Conservation (phyloP, 345 rosid species). For the Rhodamnia argentea region DNA sequence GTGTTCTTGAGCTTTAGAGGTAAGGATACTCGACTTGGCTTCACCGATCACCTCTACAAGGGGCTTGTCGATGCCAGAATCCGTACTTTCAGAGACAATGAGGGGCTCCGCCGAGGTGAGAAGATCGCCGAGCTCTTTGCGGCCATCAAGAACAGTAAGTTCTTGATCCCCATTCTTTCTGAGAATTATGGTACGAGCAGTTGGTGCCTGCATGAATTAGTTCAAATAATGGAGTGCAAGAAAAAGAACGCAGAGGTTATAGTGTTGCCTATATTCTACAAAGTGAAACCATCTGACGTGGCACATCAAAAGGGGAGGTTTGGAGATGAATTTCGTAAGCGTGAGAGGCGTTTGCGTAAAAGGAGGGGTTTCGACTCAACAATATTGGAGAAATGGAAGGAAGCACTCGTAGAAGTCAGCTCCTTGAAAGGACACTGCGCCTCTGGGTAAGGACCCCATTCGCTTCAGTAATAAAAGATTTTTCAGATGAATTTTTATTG, state of each 20-base stretch:
- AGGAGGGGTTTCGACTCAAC: not conserved
- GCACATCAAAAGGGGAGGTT: accelerated
- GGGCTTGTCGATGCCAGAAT: too few species aligned
- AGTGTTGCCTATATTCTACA: not conserved
- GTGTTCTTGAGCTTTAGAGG: too few species aligned
- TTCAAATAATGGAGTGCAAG: not conserved
- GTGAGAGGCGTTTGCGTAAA: accelerated
- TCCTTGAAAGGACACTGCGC: not conserved
- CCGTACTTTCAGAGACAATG: too few species aligned
- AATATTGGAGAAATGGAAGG: not conserved
- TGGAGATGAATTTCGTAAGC: accelerated
- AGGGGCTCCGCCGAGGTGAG: too few species aligned
- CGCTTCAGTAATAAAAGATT: too few species aligned
- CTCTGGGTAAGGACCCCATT: accelerated
- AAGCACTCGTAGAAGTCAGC: not conserved
- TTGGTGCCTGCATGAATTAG: not conserved
- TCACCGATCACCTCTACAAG: too few species aligned
- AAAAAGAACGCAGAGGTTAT: not conserved
- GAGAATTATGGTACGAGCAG: not conserved
- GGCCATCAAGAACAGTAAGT: not conserved
- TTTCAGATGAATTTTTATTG: too few species aligned
- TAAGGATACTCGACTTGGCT: too few species aligned
- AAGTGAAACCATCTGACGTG: not conserved
- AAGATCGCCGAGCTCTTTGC: too few species aligned
- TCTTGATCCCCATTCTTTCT: not conserved